phyloP scores from a whole-genome alignment of 139 green algal species.

The Chlorella ohadii region DNA sequence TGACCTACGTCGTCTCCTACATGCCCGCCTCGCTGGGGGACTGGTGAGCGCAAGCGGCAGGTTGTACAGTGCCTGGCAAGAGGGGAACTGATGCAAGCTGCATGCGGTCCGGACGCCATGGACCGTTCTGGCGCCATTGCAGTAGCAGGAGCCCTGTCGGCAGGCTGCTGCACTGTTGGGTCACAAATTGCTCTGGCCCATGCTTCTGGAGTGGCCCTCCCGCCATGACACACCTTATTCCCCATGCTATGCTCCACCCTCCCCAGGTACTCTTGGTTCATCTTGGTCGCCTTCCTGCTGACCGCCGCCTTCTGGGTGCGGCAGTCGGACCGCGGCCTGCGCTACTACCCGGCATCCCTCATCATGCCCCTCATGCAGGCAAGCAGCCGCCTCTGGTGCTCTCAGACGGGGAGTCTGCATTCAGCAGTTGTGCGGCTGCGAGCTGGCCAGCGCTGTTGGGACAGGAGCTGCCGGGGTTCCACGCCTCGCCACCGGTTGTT shows the following conservation, averaged over 20 bases:
- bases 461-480: too few relatives aligned
- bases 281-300: conserved; percentile 49
- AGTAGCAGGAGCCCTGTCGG: too few relatives aligned
- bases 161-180: background rate
- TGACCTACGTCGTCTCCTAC: conserved; percentile 57
- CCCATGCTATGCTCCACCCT: background rate
- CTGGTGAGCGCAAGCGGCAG: conserved; percentile 16
- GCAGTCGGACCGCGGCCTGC: conserved; percentile 48
- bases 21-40: conserved; percentile 45
- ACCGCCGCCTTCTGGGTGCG: conserved; percentile 59
- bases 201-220: background rate
- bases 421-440: too few relatives aligned
- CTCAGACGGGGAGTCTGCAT: too few relatives aligned
- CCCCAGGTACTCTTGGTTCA: conserved; percentile 49
- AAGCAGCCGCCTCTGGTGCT: background rate
- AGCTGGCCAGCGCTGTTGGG: too few relatives aligned
- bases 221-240: background rate
- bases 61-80: too few relatives aligned
- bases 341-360: conserved; percentile 52
- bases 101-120: too few relatives aligned
- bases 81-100: too few relatives aligned
- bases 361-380: conserved; percentile 66
- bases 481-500: too few relatives aligned
- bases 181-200: background rate
- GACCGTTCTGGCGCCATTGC: too few relatives aligned